Evolutionary conservation across 768 basidiomycete species (phyloP).

Genomic region (Boletales sp.): DNA sequence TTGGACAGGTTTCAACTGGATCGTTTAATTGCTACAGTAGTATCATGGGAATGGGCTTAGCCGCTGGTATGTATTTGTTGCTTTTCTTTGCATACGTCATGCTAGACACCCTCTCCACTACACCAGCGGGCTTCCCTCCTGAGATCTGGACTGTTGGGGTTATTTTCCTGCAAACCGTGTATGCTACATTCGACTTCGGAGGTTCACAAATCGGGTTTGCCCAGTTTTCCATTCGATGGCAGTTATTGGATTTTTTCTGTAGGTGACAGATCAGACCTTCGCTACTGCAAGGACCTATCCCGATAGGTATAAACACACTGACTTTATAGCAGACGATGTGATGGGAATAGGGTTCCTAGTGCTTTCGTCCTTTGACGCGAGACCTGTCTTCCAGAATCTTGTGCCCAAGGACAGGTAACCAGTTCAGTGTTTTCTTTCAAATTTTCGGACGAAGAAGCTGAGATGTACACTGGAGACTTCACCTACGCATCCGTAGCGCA

Average conservation of each 20-base stretch:
- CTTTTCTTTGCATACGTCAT: too few species aligned
- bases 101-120: too few species aligned
- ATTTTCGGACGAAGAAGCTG: slow-evolving; percentile 33
- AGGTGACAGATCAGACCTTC: slow-evolving; percentile 7
- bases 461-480: slow-evolving; percentile 37
- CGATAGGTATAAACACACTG: background rate
- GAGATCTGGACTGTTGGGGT: too few species aligned
- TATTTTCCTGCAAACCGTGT: too few species aligned
- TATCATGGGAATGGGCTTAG: slow-evolving; percentile 9
- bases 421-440: slow-evolving; percentile 44
- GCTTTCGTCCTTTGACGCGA: slow-evolving; percentile 31
- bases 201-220: too few species aligned
- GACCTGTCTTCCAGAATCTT: slow-evolving; percentile 40
- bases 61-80: too few species aligned
- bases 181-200: too few species aligned
- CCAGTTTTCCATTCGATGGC: too few species aligned
- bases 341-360: slow-evolving; percentile 39
- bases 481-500: slow-evolving; percentile 29
- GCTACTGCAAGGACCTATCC: slow-evolving; percentile 4
- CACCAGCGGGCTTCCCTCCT: too few species aligned
- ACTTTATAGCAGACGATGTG: slow-evolving; percentile 16
- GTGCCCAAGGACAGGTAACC: slow-evolving; percentile 32
- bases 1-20: slow-evolving; percentile 27
- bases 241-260: too few species aligned
- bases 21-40: slow-evolving; percentile 30